These are phyloP conservation scores for Macrophomina pseudophaseolina DNA, from an alignment of 2,329 filamentous ascomycete species.

Conservation along the genomic window DNA sequence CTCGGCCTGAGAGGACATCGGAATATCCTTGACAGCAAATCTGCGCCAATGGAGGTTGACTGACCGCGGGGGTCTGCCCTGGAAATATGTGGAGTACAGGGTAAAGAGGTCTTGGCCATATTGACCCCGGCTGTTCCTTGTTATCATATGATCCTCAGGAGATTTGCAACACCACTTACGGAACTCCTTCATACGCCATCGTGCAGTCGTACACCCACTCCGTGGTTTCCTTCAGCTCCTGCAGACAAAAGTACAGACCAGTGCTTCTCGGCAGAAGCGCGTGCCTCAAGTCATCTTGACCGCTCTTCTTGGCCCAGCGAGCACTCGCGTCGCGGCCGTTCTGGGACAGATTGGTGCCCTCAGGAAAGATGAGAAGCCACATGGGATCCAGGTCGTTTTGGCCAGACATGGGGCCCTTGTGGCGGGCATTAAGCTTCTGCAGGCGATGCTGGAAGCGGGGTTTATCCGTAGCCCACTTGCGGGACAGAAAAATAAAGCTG, in stretches of 20 bases:
- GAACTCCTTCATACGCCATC: constrained; percentile 90
- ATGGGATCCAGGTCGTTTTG: constrained; percentile 70
- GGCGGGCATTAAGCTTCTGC: constrained; percentile 66
- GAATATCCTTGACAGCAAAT: constrained; percentile 79
- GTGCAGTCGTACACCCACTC: constrained; percentile 93
- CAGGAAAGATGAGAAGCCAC: constrained; percentile 89
- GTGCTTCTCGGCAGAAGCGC: constrained; percentile 78
- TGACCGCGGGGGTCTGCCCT: constrained; percentile 87
- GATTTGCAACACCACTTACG: constrained; percentile 64
- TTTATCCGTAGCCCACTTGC: constrained; percentile 83
- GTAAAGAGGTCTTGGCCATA: constrained; percentile 90
- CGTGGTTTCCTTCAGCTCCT: constrained; percentile 73
- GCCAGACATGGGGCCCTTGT: constrained; percentile 45
- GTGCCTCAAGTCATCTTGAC: constrained; percentile 72
- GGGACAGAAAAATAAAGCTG: constrained; percentile 90
- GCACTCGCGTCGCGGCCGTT: constrained; percentile 73
- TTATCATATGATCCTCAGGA: constrained; percentile 21
- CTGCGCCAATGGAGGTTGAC: constrained; percentile 97
- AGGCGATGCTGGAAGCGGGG: constrained; percentile 76
- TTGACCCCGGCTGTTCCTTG: constrained; percentile 49
- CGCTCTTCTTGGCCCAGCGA: constrained; percentile 77
- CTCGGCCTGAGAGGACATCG: constrained; percentile 70
- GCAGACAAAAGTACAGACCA: constrained; percentile 78
- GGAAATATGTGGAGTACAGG: constrained; percentile 82
- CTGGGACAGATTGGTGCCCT: constrained; percentile 81